A percentile compares a stretch with the other conserved stretches of the same genome.
phyloP scores from a whole-genome alignment of 441 rosid genomes.

The Adansonia grandidieri region DNA sequence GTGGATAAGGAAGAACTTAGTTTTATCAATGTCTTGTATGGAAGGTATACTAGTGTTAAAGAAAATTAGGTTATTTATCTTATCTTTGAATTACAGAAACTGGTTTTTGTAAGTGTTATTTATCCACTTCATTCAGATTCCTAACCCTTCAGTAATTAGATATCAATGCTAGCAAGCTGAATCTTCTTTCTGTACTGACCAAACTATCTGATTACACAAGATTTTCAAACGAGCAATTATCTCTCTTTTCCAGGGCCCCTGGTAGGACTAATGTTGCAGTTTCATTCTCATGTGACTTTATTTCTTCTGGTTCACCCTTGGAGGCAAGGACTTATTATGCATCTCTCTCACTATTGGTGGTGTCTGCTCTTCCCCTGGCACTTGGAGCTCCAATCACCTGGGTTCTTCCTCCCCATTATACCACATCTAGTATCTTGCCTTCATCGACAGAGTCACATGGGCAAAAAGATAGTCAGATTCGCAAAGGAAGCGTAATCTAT shows the following conservation, averaged over 20 bases:
- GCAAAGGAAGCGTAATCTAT: slow-evolving; percentile 67
- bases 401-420: slow-evolving; percentile 91
- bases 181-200: slow-evolving; percentile 20
- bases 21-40: slow-evolving; percentile 66
- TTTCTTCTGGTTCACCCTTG: slow-evolving; percentile 66
- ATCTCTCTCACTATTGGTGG: slow-evolving; percentile 61
- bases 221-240: slow-evolving; percentile 35
- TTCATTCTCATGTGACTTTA: slow-evolving; percentile 84
- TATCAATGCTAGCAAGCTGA: slow-evolving; percentile 18
- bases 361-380: slow-evolving; percentile 87
- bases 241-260: slow-evolving; percentile 64
- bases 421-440: slow-evolving; percentile 74
- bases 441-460: slow-evolving; percentile 55
- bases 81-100: background rate
- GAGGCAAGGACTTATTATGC: slow-evolving; percentile 72
- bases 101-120: background rate
- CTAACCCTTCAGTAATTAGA: slow-evolving; percentile 26
- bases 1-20: slow-evolving; percentile 52
- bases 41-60: slow-evolving; percentile 60
- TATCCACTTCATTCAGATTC: slow-evolving; percentile 15
- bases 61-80: slow-evolving; percentile 10
- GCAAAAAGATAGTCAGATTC: slow-evolving; percentile 63
- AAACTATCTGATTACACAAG: slow-evolving; percentile 24
- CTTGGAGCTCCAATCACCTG: slow-evolving; percentile 90
- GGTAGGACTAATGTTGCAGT: slow-evolving; percentile 71